Percentiles rank a stretch among this genome's conserved stretches.
Conservation (phyloP, 768 basidiomycete species). For the Tylopilus subfusipes region DNA sequence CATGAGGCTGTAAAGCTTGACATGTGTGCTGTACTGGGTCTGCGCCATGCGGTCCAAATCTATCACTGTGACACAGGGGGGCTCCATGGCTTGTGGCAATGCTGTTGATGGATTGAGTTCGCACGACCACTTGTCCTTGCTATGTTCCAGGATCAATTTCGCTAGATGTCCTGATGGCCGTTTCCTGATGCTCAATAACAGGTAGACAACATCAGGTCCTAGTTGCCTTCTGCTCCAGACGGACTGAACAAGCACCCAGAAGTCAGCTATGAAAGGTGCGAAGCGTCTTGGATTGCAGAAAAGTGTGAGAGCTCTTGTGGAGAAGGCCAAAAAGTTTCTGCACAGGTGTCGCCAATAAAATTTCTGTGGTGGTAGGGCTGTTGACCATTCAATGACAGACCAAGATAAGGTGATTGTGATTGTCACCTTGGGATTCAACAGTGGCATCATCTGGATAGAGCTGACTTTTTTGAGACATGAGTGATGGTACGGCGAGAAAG, state of each 20-base stretch:
- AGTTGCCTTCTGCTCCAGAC: too few relatives aligned
- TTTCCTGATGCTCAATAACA: conserved; percentile 1
- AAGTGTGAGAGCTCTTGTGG: background rate
- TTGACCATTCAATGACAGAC: too few relatives aligned
- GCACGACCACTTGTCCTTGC: too few relatives aligned
- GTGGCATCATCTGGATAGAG: too few relatives aligned
- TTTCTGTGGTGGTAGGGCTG: too few relatives aligned
- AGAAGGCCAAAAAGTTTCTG: background rate
- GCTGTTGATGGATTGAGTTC: background rate
- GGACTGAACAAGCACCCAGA: too few relatives aligned
- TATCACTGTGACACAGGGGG: background rate
- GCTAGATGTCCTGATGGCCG: background rate
- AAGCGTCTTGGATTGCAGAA: background rate
- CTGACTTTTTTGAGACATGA: too few relatives aligned
- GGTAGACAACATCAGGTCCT: too few relatives aligned
- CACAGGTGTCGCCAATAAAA: background rate
- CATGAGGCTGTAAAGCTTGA: background rate
- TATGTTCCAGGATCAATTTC: too few relatives aligned
- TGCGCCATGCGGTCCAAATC: background rate
- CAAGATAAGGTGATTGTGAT: too few relatives aligned
- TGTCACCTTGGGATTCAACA: too few relatives aligned
- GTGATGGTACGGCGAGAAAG: too few relatives aligned
- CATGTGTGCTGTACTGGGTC: background rate
- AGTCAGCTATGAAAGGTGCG: background rate
- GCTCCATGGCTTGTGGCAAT: background rate